Conservation (phyloP, 2,329 filamentous ascomycete genomes). For the Scytalidium sp. region DNA sequence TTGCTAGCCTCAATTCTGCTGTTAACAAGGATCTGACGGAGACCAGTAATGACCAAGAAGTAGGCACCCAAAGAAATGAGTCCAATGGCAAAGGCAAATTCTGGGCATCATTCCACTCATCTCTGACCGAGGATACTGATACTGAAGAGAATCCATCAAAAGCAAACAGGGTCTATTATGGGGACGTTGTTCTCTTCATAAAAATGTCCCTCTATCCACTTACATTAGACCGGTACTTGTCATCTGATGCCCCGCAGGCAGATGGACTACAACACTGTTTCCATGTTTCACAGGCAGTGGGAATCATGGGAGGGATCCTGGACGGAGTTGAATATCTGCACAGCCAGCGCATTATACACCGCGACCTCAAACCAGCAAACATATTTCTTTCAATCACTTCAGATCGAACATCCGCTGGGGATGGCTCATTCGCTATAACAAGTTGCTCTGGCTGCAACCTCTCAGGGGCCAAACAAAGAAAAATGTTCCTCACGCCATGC, state of each 20-base stretch:
- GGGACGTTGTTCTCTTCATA: conserved; percentile 28
- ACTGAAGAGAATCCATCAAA: conserved; percentile 9
- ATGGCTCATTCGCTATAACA: conserved; percentile 43
- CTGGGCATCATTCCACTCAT: not conserved
- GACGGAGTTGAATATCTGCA: conserved; percentile 66
- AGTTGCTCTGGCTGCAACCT: conserved; percentile 42
- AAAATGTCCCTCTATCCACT: conserved; percentile 57
- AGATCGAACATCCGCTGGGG: conserved; percentile 25
- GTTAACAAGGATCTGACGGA: not conserved
- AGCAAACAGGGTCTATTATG: not conserved
- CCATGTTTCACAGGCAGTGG: conserved; percentile 53
- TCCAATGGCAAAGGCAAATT: not conserved
- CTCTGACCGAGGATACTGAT: not conserved
- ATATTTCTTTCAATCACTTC: conserved; percentile 56
- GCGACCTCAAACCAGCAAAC: conserved; percentile 67
- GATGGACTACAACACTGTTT: conserved; percentile 52
- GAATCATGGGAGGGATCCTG: conserved; percentile 55
- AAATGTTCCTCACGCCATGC: conserved; percentile 50
- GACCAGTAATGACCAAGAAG: not conserved
- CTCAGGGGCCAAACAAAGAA: conserved; percentile 15
- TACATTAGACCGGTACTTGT: conserved; percentile 58
- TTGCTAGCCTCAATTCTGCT: not conserved
- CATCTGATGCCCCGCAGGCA: conserved; percentile 26
- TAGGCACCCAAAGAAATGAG: not conserved
- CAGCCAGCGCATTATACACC: conserved; percentile 56